phyloP scores from a whole-genome alignment of 2,329 filamentous ascomycete genomes.

The Geoglossum cookeanum region DNA sequence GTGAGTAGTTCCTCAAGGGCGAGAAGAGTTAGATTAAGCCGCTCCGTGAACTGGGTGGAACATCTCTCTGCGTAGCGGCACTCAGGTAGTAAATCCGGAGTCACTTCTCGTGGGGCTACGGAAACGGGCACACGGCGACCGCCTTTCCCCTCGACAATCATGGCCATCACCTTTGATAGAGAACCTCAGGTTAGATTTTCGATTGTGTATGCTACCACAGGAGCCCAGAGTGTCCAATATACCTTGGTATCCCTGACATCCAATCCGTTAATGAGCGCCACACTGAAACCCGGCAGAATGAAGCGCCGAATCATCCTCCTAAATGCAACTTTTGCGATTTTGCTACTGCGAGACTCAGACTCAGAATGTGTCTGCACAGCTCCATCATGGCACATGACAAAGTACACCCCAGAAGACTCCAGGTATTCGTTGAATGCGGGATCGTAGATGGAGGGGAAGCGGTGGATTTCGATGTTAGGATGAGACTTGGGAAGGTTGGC shows the following conservation, averaged over 20 bases:
- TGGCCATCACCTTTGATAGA: conserved; percentile 25
- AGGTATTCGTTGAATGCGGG: conserved; percentile 37
- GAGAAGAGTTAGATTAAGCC: conserved; percentile 6
- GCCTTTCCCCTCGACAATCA: conserved; percentile 24
- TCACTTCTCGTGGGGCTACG: neutral
- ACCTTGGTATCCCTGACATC: conserved; percentile 47
- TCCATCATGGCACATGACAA: conserved; percentile 51
- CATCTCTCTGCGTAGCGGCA: no score
- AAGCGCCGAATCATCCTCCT: conserved; percentile 36
- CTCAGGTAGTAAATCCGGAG: no score
- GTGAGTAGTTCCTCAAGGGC: conserved; percentile 17
- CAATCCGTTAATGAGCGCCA: conserved; percentile 43
- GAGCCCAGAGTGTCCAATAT: conserved; percentile 5
- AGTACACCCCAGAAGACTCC: conserved; percentile 35
- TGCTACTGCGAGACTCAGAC: conserved; percentile 12
- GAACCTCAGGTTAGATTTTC: neutral
- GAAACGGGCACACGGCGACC: conserved; percentile 4
- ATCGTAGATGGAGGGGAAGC: conserved; percentile 29
- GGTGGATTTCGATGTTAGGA: conserved; percentile 25
- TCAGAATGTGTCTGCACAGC: conserved; percentile 7
- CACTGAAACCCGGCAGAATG: conserved; percentile 35
- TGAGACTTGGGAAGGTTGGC: conserved; percentile 22
- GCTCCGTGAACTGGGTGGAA: conserved; percentile 20
- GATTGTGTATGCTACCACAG: neutral
- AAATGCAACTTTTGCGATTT: conserved; percentile 15